Conservation (phyloP, 352 stramenopile genomes). For the Phytophthora cactorum region DNA sequence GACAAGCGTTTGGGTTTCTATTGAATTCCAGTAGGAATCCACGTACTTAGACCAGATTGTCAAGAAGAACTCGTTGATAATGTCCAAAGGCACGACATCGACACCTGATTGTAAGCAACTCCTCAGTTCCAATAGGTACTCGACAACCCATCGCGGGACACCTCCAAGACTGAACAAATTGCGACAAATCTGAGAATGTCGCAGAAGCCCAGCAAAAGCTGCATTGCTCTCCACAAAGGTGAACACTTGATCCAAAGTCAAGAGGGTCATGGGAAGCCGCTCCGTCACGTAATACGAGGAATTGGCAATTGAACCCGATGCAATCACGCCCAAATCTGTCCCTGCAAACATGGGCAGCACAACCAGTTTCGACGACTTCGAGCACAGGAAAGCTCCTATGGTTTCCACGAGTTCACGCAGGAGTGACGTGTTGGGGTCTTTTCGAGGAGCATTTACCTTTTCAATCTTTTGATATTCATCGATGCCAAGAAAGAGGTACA, state of each 20-base stretch:
- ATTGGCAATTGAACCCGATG: slow-evolving; percentile 16
- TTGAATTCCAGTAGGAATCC: neutral
- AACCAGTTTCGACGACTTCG: slow-evolving; percentile 7
- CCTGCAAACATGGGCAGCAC: slow-evolving; percentile 23
- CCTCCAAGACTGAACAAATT: slow-evolving; percentile 17
- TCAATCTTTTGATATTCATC: slow-evolving; percentile 43
- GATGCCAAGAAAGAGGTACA: slow-evolving; percentile 45
- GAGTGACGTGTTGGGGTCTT: slow-evolving; percentile 8
- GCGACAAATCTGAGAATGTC: neutral
- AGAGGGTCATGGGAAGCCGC: slow-evolving; percentile 32
- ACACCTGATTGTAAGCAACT: neutral
- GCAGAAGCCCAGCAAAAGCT: slow-evolving; percentile 1
- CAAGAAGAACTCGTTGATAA: slow-evolving; percentile 7
- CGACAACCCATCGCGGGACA: slow-evolving; percentile 21
- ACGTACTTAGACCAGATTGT: slow-evolving; percentile 12
- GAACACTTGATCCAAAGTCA: slow-evolving; percentile 38
- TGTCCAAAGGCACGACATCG: neutral
- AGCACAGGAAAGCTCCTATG: slow-evolving; percentile 7
- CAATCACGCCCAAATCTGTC: slow-evolving; percentile 18
- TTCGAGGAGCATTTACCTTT: slow-evolving; percentile 18
- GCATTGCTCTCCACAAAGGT: slow-evolving; percentile 25
- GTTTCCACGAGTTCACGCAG: slow-evolving; percentile 13
- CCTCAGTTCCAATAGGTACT: slow-evolving; percentile 10
- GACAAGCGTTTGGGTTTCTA: neutral
- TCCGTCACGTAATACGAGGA: slow-evolving; percentile 29